Conservation (phyloP, 2,329 filamentous ascomycete genomes). For the Paecilomyces formosus region DNA sequence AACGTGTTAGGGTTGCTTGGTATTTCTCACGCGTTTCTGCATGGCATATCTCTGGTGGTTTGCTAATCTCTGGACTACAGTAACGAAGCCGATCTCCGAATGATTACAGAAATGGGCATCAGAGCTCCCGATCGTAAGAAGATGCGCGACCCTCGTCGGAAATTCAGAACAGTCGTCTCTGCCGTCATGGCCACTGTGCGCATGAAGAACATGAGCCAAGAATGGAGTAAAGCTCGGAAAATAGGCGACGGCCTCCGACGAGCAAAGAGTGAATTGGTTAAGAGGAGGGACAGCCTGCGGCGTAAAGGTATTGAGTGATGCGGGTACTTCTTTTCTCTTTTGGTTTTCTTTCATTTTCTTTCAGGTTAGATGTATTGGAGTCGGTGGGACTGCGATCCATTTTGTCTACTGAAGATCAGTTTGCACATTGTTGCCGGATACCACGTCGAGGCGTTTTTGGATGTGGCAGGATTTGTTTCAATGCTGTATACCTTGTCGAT, state of each 20-base stretch:
- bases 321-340: not conserved
- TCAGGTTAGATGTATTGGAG: not conserved
- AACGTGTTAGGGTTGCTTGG: constrained; percentile 60
- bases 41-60: constrained; percentile 4
- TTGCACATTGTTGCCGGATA: not conserved
- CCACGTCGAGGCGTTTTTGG: not conserved
- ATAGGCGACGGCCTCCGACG: constrained; percentile 37
- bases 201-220: constrained; percentile 37
- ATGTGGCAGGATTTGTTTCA: not conserved
- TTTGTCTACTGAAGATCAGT: not conserved
- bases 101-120: constrained; percentile 77
- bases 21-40: constrained; percentile 46
- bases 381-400: not conserved
- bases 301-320: constrained; percentile 7
- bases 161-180: constrained; percentile 35
- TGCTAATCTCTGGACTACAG: constrained; percentile 45
- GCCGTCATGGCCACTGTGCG: constrained; percentile 37
- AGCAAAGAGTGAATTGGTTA: constrained; percentile 34
- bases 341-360: not conserved
- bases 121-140: constrained; percentile 31
- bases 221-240: constrained; percentile 38
- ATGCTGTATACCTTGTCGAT: not conserved
- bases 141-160: constrained; percentile 29
- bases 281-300: constrained; percentile 23
- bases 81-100: constrained; percentile 82